Conservation (phyloP, 768 basidiomycete species). For the Boletus edulis region DNA sequence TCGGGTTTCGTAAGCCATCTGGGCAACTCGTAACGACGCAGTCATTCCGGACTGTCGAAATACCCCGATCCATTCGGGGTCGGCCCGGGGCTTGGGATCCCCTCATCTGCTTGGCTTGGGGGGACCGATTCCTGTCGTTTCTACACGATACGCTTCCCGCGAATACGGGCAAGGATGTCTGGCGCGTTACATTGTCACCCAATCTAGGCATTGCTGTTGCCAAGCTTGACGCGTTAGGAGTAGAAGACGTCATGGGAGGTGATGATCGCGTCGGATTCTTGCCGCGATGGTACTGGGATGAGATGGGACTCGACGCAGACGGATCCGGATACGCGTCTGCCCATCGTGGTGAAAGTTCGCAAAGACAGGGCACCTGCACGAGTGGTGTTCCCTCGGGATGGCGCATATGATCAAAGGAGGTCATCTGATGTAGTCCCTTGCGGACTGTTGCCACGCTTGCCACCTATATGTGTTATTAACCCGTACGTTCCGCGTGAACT, state of each 20-base stretch:
- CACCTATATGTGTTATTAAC: constrained; percentile 8
- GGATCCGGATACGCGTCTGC: constrained; percentile 6
- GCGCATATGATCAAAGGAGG: constrained; percentile 21
- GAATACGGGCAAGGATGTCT: constrained; percentile 43
- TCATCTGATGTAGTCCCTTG: constrained; percentile 20
- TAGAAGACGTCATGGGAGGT: constrained; percentile 57
- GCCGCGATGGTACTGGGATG: constrained; percentile 66
- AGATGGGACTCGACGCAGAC: constrained; percentile 5
- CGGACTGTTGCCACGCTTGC: constrained; percentile 11
- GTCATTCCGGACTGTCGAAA: constrained; percentile 72
- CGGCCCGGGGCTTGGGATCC: constrained; percentile 81
- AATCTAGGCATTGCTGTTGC: constrained; percentile 51
- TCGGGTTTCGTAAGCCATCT: constrained; percentile 82
- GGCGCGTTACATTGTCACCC: constrained; percentile 70
- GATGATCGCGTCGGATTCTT: constrained; percentile 81
- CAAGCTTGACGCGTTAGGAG: constrained; percentile 45
- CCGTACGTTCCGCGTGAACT: constrained; percentile 28
- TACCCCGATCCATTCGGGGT: constrained; percentile 75
- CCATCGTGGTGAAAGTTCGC: constrained; percentile 6
- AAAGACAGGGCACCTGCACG: background rate
- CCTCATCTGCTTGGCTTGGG: constrained; percentile 70
- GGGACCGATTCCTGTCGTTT: constrained; percentile 56
- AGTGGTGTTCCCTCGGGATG: constrained; percentile 17
- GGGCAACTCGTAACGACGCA: constrained; percentile 67
- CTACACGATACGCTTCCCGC: constrained; percentile 39